phyloP scores from a whole-genome alignment of 768 basidiomycete genomes.

The Cantharellus cinnabarinus region DNA sequence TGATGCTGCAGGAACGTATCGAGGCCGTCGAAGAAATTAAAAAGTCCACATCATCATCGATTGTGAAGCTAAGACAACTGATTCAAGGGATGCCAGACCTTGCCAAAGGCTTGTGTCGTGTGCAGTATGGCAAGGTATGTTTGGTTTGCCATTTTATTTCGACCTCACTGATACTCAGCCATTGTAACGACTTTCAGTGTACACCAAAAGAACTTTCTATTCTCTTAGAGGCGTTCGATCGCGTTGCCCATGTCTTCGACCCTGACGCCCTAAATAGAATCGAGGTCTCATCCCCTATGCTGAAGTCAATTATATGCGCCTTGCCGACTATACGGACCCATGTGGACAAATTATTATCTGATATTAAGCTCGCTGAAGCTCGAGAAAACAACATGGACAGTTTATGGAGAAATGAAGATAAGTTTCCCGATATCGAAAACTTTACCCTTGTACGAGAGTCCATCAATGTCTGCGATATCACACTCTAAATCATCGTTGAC shows the following conservation, averaged over 20 bases:
- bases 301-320: slow-evolving; percentile 49
- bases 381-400: slow-evolving; percentile 41
- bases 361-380: slow-evolving; percentile 42
- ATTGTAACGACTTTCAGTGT: slow-evolving; percentile 26
- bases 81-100: slow-evolving; percentile 71
- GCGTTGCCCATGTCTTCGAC: slow-evolving; percentile 44
- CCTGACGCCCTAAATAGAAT: slow-evolving; percentile 22
- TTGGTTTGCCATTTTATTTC: not conserved
- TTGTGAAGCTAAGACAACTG: slow-evolving; percentile 46
- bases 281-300: slow-evolving; percentile 40
- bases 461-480: not conserved
- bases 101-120: slow-evolving; percentile 62
- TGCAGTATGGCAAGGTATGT: slow-evolving; percentile 76
- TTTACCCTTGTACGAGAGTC: slow-evolving; percentile 32
- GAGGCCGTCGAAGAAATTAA: slow-evolving; percentile 73
- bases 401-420: slow-evolving; percentile 43
- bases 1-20: slow-evolving; percentile 51
- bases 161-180: not conserved
- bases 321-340: slow-evolving; percentile 43
- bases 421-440: slow-evolving; percentile 36
- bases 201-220: slow-evolving; percentile 63
- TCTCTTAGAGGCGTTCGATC: slow-evolving; percentile 55
- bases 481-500: not conserved
- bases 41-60: slow-evolving; percentile 32
- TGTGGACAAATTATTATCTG: slow-evolving; percentile 31